A percentile compares a stretch with the other conserved stretches of the same genome.
Conservation (phyloP, 192 early-diverging fungal species). For the Linnemannia zychae region DNA sequence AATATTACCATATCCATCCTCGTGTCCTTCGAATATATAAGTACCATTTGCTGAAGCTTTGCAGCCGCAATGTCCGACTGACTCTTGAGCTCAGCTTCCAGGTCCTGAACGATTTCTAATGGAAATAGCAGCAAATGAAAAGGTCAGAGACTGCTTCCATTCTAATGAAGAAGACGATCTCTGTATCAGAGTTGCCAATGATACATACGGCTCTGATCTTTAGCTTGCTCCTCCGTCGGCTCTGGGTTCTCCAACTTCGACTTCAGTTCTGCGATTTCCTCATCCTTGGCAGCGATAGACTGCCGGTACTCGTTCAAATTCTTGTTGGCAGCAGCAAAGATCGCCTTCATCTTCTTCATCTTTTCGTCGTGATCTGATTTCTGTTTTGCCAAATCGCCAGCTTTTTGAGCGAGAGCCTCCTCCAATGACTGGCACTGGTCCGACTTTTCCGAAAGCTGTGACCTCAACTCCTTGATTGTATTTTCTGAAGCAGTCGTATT, state of each 20-base stretch:
- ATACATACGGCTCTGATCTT: slow-evolving; percentile 44
- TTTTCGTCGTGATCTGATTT: slow-evolving; percentile 70
- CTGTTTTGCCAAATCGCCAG: slow-evolving; percentile 45
- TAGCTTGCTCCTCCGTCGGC: slow-evolving; percentile 30
- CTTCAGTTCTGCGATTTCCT: slow-evolving; percentile 58
- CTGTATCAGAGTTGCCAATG: neutral
- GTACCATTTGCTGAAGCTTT: slow-evolving; percentile 61
- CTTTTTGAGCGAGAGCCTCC: slow-evolving; percentile 7
- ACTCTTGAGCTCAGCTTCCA: slow-evolving; percentile 56
- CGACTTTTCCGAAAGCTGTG: slow-evolving; percentile 15
- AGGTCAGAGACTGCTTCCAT: neutral
- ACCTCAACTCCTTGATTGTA: slow-evolving; percentile 14
- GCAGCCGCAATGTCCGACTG: slow-evolving; percentile 48
- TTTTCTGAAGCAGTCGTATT: neutral
- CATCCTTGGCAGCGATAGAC: slow-evolving; percentile 61
- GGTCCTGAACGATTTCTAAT: slow-evolving; percentile 48
- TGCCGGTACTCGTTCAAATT: slow-evolving; percentile 67
- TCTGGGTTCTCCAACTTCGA: slow-evolving; percentile 41
- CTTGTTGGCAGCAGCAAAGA: slow-evolving; percentile 69
- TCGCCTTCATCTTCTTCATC: slow-evolving; percentile 71
- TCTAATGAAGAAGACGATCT: neutral
- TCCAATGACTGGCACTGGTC: slow-evolving; percentile 25
- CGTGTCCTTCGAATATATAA: neutral
- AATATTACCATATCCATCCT: neutral
- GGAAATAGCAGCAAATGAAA: neutral